Conservation (phyloP, 352 stramenopile genomes). For the Phytophthora multivora region DNA sequence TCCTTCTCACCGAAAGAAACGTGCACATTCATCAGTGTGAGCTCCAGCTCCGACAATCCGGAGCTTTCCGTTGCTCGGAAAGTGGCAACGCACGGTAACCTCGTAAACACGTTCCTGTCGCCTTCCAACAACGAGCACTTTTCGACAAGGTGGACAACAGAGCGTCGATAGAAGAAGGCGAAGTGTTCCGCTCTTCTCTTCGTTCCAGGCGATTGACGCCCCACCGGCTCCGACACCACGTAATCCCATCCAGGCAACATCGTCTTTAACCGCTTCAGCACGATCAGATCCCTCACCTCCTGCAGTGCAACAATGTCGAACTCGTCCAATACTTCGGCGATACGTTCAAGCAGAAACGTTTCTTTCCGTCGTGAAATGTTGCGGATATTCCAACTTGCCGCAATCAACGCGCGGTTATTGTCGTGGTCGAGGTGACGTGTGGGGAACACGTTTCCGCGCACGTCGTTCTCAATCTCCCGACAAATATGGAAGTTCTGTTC, state of each 20-base stretch:
- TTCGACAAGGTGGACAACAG: conserved; percentile 27
- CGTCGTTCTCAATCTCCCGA: conserved; percentile 34
- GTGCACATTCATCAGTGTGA: conserved; percentile 60
- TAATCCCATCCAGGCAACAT: conserved; percentile 67
- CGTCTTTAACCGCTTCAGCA: conserved; percentile 62
- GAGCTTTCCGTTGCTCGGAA: conserved; percentile 34
- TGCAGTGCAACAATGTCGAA: conserved; percentile 78
- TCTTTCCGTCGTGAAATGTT: conserved; percentile 64
- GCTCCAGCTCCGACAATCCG: conserved; percentile 24
- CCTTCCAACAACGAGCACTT: conserved; percentile 29
- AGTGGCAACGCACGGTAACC: conserved; percentile 49
- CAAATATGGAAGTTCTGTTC: conserved; percentile 36
- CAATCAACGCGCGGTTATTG: conserved; percentile 34
- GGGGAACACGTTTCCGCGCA: conserved; percentile 45
- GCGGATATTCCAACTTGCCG: conserved; percentile 80
- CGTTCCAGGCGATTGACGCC: conserved; percentile 14
- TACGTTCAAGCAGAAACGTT: conserved; percentile 42
- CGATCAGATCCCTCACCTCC: conserved; percentile 65
- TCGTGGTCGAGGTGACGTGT: not conserved
- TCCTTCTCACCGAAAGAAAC: conserved; percentile 46
- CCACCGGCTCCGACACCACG: conserved; percentile 50
- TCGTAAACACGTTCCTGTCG: conserved; percentile 26
- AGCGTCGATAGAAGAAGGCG: conserved; percentile 60
- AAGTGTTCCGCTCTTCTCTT: conserved; percentile 52
- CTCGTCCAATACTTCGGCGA: conserved; percentile 49